Evolutionary conservation across 805 yeast genomes (phyloP).

Genomic region (Kurtzmaniella fragi): DNA sequence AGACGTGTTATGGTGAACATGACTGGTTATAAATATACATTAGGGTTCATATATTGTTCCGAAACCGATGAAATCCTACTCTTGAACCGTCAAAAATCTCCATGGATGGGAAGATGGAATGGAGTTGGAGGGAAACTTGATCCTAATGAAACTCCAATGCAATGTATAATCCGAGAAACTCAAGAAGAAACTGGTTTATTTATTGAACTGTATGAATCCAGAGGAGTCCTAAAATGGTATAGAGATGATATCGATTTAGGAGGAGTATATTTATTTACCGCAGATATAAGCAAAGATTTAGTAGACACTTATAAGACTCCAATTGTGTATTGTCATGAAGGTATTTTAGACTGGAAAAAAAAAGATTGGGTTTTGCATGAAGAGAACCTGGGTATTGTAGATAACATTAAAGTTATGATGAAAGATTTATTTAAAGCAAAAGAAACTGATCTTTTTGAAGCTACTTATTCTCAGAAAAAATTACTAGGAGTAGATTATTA

Average conservation of each 20-base stretch:
- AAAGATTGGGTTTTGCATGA: constrained; percentile 30
- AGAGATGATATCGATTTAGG: constrained; percentile 19
- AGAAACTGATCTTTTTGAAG: constrained; percentile 18
- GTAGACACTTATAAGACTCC: constrained; percentile 25
- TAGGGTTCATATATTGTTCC: constrained; percentile 22
- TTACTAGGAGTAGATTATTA: constrained; percentile 1
- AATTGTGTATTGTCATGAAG: constrained; percentile 27
- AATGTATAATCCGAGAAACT: constrained; percentile 39
- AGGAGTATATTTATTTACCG: constrained; percentile 38
- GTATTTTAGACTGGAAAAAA: constrained; percentile 39
- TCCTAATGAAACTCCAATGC: constrained; percentile 26
- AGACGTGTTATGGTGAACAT: too few relatives aligned
- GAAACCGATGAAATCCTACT: constrained; percentile 29
- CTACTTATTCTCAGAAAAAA: constrained; percentile 14
- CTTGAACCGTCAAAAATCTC: constrained; percentile 36
- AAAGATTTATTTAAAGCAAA: constrained; percentile 19
- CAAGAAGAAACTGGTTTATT: constrained; percentile 36
- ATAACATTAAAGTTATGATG: constrained; percentile 25
- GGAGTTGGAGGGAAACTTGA: constrained; percentile 44
- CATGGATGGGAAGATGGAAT: constrained; percentile 47
- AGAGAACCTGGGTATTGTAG: constrained; percentile 38
- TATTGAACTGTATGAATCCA: constrained; percentile 19
- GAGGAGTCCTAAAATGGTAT: constrained; percentile 36
- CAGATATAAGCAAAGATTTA: constrained; percentile 21
- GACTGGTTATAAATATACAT: constrained; percentile 14